phyloP scores from a whole-genome alignment of 768 basidiomycete genomes.

The Suillus variegatus region DNA sequence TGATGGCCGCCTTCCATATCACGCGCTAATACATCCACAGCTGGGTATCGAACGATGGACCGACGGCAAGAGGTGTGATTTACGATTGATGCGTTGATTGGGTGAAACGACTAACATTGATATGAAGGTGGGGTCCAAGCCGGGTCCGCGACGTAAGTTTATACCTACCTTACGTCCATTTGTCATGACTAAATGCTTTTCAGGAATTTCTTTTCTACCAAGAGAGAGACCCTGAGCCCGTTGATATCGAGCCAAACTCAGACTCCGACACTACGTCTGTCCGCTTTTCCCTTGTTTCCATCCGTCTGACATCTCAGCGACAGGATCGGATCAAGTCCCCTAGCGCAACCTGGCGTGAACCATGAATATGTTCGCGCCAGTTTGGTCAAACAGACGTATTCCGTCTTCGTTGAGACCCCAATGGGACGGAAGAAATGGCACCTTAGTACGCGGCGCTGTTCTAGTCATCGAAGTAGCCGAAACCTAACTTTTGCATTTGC shows the following conservation, averaged over 20 bases:
- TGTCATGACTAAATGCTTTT: conserved; percentile 3
- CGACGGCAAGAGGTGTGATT: conserved; percentile 54
- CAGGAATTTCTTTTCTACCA: conserved; percentile 81
- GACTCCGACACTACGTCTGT: conserved; percentile 55
- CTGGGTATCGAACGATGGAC: conserved; percentile 84
- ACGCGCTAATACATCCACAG: conserved; percentile 34
- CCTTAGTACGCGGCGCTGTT: conserved; percentile 53
- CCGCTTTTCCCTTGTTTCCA: neutral
- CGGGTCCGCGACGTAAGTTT: conserved; percentile 69
- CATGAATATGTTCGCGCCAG: conserved; percentile 43
- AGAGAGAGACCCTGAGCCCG: conserved; percentile 58
- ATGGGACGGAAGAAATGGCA: conserved; percentile 80
- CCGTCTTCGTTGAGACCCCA: conserved; percentile 68
- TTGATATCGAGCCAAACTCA: conserved; percentile 48
- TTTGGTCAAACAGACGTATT: conserved; percentile 80
- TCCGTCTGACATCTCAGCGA: conserved; percentile 12
- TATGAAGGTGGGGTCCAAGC: conserved; percentile 70
- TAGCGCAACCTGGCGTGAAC: conserved; percentile 23
- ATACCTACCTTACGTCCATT: neutral
- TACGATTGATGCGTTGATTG: neutral
- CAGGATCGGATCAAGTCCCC: conserved; percentile 33
- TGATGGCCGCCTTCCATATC: conserved; percentile 1
- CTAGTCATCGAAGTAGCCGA: neutral
- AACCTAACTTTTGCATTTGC: conserved; percentile 10
- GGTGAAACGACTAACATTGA: neutral